Percentiles rank a stretch among this genome's conserved stretches.
phyloP scores from a whole-genome alignment of 139 green algal genomes.

The Choricystis sp. region DNA sequence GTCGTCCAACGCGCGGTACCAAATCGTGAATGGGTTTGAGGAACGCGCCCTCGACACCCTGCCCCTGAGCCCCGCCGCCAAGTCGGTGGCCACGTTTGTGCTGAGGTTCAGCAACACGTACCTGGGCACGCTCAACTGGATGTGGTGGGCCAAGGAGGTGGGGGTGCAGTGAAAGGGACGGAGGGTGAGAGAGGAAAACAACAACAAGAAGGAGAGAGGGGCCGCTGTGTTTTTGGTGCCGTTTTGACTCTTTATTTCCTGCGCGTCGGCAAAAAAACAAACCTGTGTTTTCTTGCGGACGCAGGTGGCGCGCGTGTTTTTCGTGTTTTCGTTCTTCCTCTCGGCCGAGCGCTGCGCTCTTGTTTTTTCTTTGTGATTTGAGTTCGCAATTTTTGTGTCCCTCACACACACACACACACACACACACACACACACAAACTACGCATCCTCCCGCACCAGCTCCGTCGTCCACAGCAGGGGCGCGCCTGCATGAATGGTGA shows the following conservation, averaged over 20 bases:
- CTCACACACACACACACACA: too few relatives aligned
- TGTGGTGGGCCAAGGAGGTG: constrained; percentile 4
- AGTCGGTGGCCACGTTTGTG: constrained; percentile 5
- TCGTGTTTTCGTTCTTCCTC: not conserved
- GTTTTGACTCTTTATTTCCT: too few relatives aligned
- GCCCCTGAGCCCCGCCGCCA: not conserved
- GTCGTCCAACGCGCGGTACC: constrained; percentile 14
- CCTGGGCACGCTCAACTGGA: constrained; percentile 9
- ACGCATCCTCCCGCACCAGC: too few relatives aligned
- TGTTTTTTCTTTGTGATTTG: too few relatives aligned
- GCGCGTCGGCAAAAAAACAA: not conserved
- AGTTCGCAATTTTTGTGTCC: too few relatives aligned
- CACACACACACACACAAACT: too few relatives aligned
- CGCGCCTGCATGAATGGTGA: constrained; percentile 26
- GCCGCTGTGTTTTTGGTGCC: not conserved
- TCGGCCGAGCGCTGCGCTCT: too few relatives aligned
- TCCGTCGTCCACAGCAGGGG: constrained; percentile 45
- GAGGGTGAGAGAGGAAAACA: too few relatives aligned
- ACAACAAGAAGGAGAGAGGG: not conserved
- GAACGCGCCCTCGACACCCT: constrained; percentile 9
- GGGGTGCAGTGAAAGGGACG: constrained; percentile 12
- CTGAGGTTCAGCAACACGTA: constrained; percentile 18
- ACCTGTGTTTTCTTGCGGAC: not conserved
- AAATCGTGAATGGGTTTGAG: constrained; percentile 15
- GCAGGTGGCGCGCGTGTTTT: too few relatives aligned